phyloP scores from a whole-genome alignment of 169 alveolate species.

The Neospora caninum region DNA sequence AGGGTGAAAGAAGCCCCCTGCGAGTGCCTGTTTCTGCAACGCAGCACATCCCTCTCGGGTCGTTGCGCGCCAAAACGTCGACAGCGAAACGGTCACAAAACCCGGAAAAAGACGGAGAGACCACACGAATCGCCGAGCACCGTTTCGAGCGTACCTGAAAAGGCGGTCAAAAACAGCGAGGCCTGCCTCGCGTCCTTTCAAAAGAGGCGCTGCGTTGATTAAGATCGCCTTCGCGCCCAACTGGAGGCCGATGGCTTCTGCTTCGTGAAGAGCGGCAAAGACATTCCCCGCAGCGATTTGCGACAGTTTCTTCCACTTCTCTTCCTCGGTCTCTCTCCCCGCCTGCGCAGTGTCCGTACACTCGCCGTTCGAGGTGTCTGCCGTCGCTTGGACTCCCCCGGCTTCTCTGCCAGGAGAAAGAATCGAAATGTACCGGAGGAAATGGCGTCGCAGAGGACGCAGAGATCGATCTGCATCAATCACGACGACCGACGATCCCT shows the following conservation, averaged over 20 bases:
- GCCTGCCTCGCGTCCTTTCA: constrained; percentile 5
- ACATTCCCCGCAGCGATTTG: background rate
- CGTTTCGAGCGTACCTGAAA: background rate
- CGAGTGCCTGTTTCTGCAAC: too few relatives aligned
- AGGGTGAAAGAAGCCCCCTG: background rate
- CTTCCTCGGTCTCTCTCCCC: background rate
- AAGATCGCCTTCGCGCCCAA: background rate
- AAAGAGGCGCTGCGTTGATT: background rate
- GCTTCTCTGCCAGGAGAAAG: background rate
- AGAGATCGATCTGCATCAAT: background rate
- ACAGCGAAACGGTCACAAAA: background rate
- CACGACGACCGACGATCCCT: background rate
- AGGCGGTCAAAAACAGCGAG: constrained; percentile 45
- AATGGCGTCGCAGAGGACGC: background rate
- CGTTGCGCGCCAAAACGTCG: too few relatives aligned
- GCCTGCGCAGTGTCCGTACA: background rate
- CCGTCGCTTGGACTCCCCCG: background rate
- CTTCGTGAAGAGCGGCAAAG: constrained; percentile 47
- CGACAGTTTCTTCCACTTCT: background rate
- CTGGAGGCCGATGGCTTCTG: constrained; percentile 37
- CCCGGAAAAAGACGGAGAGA: background rate
- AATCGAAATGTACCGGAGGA: background rate
- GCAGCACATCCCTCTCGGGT: too few relatives aligned
- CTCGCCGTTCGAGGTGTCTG: background rate
- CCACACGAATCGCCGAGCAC: background rate